Evolutionary conservation across 2,329 filamentous ascomycete species (phyloP), one percentile per base, ranked within the genome.

Genomic region (Stagonosporopsis rhizophila): DNA sequence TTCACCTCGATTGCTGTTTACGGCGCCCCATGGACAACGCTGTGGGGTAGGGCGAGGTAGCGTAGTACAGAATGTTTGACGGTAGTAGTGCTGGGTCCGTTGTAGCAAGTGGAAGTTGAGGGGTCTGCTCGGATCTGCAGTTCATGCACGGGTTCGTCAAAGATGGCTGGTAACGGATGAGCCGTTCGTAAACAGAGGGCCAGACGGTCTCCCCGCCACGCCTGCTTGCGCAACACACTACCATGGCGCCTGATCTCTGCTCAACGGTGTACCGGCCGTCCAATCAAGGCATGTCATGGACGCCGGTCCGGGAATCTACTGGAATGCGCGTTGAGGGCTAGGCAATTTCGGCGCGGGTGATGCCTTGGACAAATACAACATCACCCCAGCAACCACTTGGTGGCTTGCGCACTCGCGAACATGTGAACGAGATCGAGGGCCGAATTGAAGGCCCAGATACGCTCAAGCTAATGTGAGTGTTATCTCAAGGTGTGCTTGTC

Each of bases 181-280:
- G 44, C 39, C 66, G 69, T 65, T 69, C 56, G 64, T 73, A 71
- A 74, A 75, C 69, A 75, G 60, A 65, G 32, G 69, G 52, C 57
- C 52, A 46, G 60, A 52, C 49, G 44, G 40, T 52, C 59, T 54
- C 60, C 64, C 61, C 49, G 37, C 60, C 39, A 23, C 39, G 12
- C 44, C 51, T 56, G 56, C 59, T 68, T 65, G 62, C 68, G 64
- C 64, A 66, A 64, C 46, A 37, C 49, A 46, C 50, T 49, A 61
- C 52, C 14, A 23, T 56, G 52, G 56, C 62, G 53, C 51, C 28
- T 39, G 56, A 39, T 58, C 35, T 46, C 59, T 47, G 48, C 56
- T 28, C 44, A 56, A 65, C 60, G 58, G 55, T 23, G 46, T 50
- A 37, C 37, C 30, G 30, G 30, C 50, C 49, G 47, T 57, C 59